Conservation (phyloP, 2,329 filamentous ascomycete species). For the Penicillium sp. region DNA sequence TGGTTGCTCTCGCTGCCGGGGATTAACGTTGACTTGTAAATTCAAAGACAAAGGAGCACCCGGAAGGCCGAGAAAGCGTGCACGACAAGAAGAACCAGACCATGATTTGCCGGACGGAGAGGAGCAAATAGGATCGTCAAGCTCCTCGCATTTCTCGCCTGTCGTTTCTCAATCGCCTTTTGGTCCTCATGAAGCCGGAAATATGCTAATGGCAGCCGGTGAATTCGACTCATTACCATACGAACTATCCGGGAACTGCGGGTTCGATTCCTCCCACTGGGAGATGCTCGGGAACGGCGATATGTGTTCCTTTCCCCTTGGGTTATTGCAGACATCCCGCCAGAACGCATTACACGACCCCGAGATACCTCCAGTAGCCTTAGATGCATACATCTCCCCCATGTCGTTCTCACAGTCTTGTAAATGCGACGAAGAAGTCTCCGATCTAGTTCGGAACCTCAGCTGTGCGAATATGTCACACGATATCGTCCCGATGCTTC, state of each 20-base stretch:
- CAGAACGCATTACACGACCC: background rate
- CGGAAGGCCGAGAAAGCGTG: constrained; percentile 29
- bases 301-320: constrained; percentile 18
- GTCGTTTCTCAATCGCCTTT: background rate
- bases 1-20: constrained; percentile 29
- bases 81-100: constrained; percentile 15
- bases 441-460: constrained; percentile 20
- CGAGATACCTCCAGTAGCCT: constrained; percentile 1
- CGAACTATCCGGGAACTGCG: constrained; percentile 21
- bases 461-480: constrained; percentile 20
- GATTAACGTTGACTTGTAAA: constrained; percentile 25
- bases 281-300: constrained; percentile 20
- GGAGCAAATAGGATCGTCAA: constrained; percentile 9
- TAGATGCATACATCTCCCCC: constrained; percentile 16
- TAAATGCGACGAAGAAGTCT: constrained; percentile 27
- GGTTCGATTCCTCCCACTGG: constrained; percentile 20
- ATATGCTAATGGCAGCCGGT: constrained; percentile 11
- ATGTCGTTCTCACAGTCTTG: constrained; percentile 21
- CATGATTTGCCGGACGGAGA: constrained; percentile 2
- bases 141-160: constrained; percentile 12
- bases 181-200: background rate
- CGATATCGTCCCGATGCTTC: constrained; percentile 21
- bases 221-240: constrained; percentile 19
- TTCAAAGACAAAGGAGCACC: constrained; percentile 32
- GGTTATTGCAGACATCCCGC: constrained; percentile 11